phyloP scores from a whole-genome alignment of 2,329 filamentous ascomycete genomes.

The Laburnicola sp. region DNA sequence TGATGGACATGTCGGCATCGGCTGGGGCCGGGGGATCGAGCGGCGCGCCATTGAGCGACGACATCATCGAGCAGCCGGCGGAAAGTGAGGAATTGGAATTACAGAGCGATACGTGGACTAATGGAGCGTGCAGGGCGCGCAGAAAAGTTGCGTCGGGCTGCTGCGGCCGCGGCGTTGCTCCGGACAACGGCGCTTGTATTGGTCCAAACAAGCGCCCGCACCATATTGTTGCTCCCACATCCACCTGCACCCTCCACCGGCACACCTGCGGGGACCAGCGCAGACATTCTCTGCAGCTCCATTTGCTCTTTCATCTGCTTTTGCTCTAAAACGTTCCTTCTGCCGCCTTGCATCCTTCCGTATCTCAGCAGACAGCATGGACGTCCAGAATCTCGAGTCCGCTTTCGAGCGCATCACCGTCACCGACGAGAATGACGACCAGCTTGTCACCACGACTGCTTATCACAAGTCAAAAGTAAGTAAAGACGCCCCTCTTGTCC shows the following conservation, averaged over 20 bases:
- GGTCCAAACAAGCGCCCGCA: conserved; percentile 9
- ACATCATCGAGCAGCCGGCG: conserved; percentile 23
- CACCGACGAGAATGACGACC: conserved; percentile 76
- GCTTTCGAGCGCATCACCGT: conserved; percentile 89
- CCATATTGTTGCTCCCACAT: conserved; percentile 2
- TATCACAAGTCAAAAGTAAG: conserved; percentile 78
- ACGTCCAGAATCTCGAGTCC: conserved; percentile 77
- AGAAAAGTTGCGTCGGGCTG: background rate
- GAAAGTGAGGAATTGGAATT: background rate
- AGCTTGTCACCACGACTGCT: conserved; percentile 58
- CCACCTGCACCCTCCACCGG: conserved; percentile 6
- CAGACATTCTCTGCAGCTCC: conserved; percentile 11
- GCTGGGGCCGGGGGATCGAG: conserved; percentile 39
- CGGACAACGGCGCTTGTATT: conserved; percentile 19
- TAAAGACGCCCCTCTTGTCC: conserved; percentile 9
- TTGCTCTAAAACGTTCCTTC: conserved; percentile 16
- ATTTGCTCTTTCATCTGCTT: conserved; percentile 11
- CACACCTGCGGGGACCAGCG: conserved; percentile 6
- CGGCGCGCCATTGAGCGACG: conserved; percentile 37
- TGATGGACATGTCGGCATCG: conserved; percentile 41
- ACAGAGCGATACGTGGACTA: conserved; percentile 10
- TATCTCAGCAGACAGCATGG: conserved; percentile 53
- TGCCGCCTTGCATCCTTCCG: conserved; percentile 13
- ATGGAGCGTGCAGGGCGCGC: conserved; percentile 10
- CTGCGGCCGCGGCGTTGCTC: conserved; percentile 13